Conservation (phyloP, 805 yeast species). For the Komagataella populi region DNA sequence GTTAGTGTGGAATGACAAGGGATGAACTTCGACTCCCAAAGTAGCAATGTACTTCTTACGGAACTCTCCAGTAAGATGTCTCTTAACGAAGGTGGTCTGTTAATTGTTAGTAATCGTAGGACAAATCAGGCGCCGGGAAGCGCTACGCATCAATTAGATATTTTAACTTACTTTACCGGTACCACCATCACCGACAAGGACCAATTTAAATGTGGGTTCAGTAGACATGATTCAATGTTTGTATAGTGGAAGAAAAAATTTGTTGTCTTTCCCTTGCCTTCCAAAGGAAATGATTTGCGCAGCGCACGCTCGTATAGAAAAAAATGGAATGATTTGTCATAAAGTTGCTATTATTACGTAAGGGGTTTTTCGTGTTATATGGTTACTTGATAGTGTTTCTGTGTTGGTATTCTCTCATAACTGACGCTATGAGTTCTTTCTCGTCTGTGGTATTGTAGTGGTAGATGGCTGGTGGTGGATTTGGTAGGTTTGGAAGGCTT, state of each 20-base stretch:
- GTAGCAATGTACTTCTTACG: constrained; percentile 99
- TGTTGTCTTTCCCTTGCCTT: not conserved
- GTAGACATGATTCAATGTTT: constrained; percentile 30
- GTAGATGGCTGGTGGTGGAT: constrained; percentile 21
- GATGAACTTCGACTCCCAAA: constrained; percentile 98
- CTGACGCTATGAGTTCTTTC: constrained; percentile 7
- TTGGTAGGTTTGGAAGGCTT: constrained; percentile 15
- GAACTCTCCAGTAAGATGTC: constrained; percentile 98
- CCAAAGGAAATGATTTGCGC: not conserved
- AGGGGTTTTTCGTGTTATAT: not conserved
- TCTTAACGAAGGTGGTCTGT: constrained; percentile 95
- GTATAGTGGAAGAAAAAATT: constrained; percentile 4
- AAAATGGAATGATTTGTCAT: not conserved
- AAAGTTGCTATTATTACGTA: not conserved
- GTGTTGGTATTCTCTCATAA: constrained; percentile 3
- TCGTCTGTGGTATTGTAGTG: constrained; percentile 10
- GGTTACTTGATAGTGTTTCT: not conserved
- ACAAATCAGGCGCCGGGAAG: not conserved
- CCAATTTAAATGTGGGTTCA: constrained; percentile 97
- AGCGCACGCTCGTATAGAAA: not conserved
- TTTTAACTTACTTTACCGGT: constrained; percentile 73
- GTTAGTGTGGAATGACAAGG: constrained; percentile 95
- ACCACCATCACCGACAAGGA: constrained; percentile 99
- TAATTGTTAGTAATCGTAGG: not conserved
- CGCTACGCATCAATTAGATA: not conserved